Conservation (phyloP, 176 grass and related monocot species). For the Carex pumila region DNA sequence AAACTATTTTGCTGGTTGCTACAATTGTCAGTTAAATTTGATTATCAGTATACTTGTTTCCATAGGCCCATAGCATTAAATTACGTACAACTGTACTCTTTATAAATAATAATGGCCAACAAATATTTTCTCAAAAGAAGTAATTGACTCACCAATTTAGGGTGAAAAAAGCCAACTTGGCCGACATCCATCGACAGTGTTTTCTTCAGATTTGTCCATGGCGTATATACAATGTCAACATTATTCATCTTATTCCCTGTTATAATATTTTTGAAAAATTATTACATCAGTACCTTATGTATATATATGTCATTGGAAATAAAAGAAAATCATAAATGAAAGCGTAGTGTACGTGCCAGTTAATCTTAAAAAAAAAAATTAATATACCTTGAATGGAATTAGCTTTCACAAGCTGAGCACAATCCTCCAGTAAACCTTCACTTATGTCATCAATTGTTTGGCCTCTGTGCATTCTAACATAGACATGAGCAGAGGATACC, state of each 20-base stretch:
- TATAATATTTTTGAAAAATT: too few relatives aligned
- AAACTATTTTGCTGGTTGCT: background rate
- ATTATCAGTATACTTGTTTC: too few relatives aligned
- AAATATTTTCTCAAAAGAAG: background rate
- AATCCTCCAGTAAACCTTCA: constrained; percentile 81
- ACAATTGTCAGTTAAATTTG: too few relatives aligned
- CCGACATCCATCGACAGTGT: constrained; percentile 90
- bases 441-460: constrained; percentile 68
- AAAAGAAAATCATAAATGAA: background rate
- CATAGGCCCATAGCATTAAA: background rate
- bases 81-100: background rate
- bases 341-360: background rate
- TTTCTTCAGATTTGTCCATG: constrained; percentile 98
- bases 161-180: constrained; percentile 95
- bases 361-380: background rate
- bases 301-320: background rate
- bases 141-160: constrained; percentile 44
- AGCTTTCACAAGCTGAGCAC: constrained; percentile 87
- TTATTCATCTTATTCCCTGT: constrained; percentile 94
- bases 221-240: constrained; percentile 81
- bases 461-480: constrained; percentile 81
- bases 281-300: background rate
- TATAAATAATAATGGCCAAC: background rate
- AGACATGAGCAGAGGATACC: constrained; percentile 96
- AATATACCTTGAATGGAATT: constrained; percentile 85